phyloP scores from a whole-genome alignment of 768 basidiomycete species.

The Lanmaoa rubissima region DNA sequence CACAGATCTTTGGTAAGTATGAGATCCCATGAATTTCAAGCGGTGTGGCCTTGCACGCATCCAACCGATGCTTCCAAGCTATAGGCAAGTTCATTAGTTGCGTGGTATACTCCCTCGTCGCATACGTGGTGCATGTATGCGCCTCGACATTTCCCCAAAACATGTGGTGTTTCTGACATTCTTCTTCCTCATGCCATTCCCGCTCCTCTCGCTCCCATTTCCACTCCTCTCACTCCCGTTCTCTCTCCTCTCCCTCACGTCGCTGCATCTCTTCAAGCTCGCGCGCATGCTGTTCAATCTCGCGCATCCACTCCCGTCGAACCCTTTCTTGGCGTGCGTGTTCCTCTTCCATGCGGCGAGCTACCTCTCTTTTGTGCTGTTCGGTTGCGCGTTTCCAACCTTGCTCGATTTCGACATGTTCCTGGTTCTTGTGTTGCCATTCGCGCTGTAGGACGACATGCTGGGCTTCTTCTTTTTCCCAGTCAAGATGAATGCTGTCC shows the following conservation, averaged over 20 bases:
- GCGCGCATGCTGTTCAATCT: background rate
- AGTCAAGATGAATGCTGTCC: background rate
- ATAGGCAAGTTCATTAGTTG: slow-evolving; percentile 29
- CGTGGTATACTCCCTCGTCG: slow-evolving; percentile 30
- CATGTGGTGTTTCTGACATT: slow-evolving; percentile 24
- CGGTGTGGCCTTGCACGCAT: slow-evolving; percentile 22
- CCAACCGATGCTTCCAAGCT: slow-evolving; percentile 15
- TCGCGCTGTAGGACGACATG: background rate
- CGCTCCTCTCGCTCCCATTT: slow-evolving; percentile 15
- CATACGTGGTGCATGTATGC: slow-evolving; percentile 28
- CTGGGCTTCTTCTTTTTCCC: slow-evolving; percentile 2
- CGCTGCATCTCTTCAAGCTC: slow-evolving; percentile 6
- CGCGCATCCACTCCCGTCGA: slow-evolving; percentile 3
- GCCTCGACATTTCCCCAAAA: slow-evolving; percentile 19
- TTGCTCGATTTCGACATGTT: background rate
- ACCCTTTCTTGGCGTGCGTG: background rate
- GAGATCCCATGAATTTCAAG: slow-evolving; percentile 23
- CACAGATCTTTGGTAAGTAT: slow-evolving; percentile 18
- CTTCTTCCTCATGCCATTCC: slow-evolving; percentile 20
- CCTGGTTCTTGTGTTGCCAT: slow-evolving; percentile 4
- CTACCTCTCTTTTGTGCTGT: slow-evolving; percentile 4
- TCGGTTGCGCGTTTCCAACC: background rate
- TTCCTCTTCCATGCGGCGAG: slow-evolving; percentile 1
- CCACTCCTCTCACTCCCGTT: slow-evolving; percentile 11
- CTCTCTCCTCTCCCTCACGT: background rate